These are phyloP conservation scores for Wickerhamomyces chambardii DNA, from an alignment of 805 yeast species.

Conservation along the genomic window DNA sequence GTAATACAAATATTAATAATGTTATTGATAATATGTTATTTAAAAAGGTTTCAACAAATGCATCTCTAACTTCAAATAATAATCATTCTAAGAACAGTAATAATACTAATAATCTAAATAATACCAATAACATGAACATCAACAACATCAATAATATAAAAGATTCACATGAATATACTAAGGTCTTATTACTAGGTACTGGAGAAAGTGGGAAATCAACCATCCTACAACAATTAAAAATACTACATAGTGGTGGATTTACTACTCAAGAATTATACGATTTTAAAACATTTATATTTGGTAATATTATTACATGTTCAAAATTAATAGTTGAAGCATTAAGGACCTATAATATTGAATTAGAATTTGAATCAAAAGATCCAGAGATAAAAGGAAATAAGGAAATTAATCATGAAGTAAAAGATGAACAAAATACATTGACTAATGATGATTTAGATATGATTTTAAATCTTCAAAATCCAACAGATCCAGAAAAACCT, in stretches of 20 bases:
- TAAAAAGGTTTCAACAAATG: too few relatives aligned
- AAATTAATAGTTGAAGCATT: constrained; percentile 64
- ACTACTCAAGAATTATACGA: constrained; percentile 54
- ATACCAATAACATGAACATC: not conserved
- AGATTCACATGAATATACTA: constrained; percentile 39
- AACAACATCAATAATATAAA: constrained; percentile 10
- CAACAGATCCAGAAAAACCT: constrained; percentile 42
- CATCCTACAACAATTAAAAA: constrained; percentile 34
- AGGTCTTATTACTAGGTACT: constrained; percentile 74
- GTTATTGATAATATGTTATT: too few relatives aligned
- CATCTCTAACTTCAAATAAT: too few relatives aligned
- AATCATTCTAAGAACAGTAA: too few relatives aligned
- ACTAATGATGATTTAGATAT: constrained; percentile 18
- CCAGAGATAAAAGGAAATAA: too few relatives aligned
- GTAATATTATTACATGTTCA: constrained; percentile 71
- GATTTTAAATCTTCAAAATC: constrained; percentile 16
- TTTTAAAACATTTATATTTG: constrained; percentile 71
- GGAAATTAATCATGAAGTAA: constrained; percentile 20
- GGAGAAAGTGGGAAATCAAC: constrained; percentile 51
- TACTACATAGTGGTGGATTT: constrained; percentile 31
- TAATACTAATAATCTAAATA: too few relatives aligned
- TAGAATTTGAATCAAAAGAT: too few relatives aligned
- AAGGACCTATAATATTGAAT: constrained; percentile 29
- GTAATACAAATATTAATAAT: too few relatives aligned
- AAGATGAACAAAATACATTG: too few relatives aligned